Percentiles rank a stretch among this genome's conserved stretches.
Conservation (phyloP, 1,284 basidiomycete species). For the Lentinula novae-zelandiae region DNA sequence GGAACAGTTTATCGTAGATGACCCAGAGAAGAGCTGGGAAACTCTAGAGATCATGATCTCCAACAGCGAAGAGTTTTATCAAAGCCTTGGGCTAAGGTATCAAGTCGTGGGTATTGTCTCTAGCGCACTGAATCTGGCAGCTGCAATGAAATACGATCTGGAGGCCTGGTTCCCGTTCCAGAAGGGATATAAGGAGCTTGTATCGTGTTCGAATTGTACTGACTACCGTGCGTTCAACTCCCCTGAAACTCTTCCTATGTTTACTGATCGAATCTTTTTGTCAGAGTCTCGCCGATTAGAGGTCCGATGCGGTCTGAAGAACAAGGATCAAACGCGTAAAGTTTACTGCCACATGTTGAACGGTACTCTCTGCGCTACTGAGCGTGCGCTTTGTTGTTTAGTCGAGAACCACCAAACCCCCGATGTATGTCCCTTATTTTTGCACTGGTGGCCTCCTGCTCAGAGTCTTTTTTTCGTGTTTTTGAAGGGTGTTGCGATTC, state of each 20-base stretch:
- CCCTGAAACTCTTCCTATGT: background rate
- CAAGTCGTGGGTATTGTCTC: slow-evolving; percentile 95
- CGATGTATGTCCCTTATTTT: slow-evolving; percentile 55
- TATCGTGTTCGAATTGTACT: slow-evolving; percentile 91
- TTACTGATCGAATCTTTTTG: slow-evolving; percentile 15
- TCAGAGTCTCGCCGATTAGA: slow-evolving; percentile 87
- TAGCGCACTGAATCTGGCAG: slow-evolving; percentile 94
- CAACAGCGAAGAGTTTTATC: slow-evolving; percentile 93
- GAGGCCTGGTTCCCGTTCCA: slow-evolving; percentile 99
- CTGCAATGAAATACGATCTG: slow-evolving; percentile 95
- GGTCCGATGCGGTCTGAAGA: slow-evolving; percentile 86
- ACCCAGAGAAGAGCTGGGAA: slow-evolving; percentile 91
- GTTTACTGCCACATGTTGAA: slow-evolving; percentile 97
- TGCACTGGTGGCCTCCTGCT: slow-evolving; percentile 4
- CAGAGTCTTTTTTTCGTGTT: background rate
- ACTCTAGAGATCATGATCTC: slow-evolving; percentile 91
- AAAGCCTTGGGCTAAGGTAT: slow-evolving; percentile 89
- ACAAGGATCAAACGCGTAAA: slow-evolving; percentile 83
- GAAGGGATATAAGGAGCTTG: slow-evolving; percentile 92
- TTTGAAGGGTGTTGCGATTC: slow-evolving; percentile 79
- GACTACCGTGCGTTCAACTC: slow-evolving; percentile 77
- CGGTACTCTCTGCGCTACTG: slow-evolving; percentile 96
- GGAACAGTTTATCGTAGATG: slow-evolving; percentile 95
- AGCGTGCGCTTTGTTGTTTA: slow-evolving; percentile 93
- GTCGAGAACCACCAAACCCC: slow-evolving; percentile 99